Evolutionary conservation across 169 alveolate species (phyloP), one percentile per base, ranked within the genome.

Genomic region (Fabrea salina): DNA sequence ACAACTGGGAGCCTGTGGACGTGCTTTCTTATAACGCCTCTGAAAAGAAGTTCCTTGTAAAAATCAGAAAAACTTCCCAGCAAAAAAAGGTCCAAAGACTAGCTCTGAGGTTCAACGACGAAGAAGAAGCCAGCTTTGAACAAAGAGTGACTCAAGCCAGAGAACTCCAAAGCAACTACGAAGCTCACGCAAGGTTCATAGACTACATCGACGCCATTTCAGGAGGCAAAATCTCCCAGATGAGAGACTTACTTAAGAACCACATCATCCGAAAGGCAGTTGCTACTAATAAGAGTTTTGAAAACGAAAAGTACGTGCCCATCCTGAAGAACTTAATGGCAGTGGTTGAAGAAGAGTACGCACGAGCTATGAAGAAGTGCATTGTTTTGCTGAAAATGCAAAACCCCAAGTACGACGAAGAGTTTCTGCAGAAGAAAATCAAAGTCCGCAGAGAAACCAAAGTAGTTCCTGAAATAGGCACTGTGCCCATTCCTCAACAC

Each of bases 341-440:
- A 66, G 86, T 91, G 25, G 90, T 91, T 25, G 92, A 91, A 51
- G 94, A 91, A 82, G 95, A 91, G 33, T 91, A 88, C 72, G 82
- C 86, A 56, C 74, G 94, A 75, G 90, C 89, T 74, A 91, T 91
- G 95, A 91, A 91, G 76, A 91, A 91, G 71, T 88, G 93, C 67
- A 74, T 90, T 49, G 75, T 91, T 64, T 70, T 88, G 37, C 51
- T 84, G 44, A 93, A 86, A 67, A 91, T 91, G 96, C 91, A 87
- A 80, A 89, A 86, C 70, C 91, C 93, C 1, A 11, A 39, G 41
- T 86, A 87, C 76, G 85, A 82, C 27, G 58, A 39, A 6, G 70
- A 79, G 68, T 86, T 76, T 81, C 11, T 11, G n/a, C 37, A 58
- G 37, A 43, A 75, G 39, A 86, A 83, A 68, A 81, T 86, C 27